Evolutionary conservation across 2,329 filamentous ascomycete genomes (phyloP).

Genomic region (Aspergillus persii): DNA sequence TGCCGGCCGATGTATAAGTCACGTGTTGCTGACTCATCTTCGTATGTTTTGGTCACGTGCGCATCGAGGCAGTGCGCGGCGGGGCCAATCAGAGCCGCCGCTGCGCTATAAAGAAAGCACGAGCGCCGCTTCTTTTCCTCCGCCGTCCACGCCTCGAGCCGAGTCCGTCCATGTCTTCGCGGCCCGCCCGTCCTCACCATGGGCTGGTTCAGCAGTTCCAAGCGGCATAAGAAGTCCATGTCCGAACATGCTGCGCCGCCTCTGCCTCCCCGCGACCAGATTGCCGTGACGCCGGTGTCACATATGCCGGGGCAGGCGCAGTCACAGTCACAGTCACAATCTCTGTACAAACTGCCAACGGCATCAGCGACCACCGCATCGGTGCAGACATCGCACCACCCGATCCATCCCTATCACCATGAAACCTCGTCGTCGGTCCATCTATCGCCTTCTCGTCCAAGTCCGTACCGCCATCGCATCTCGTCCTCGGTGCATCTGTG

Average conservation of each 20-base stretch:
- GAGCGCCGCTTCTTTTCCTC: neutral
- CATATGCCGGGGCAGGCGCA: neutral
- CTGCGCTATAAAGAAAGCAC: neutral
- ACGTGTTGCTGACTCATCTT: too few species aligned
- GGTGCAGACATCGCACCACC: neutral
- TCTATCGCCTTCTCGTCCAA: neutral
- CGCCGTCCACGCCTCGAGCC: neutral
- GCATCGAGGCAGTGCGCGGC: neutral
- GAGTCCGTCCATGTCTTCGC: neutral
- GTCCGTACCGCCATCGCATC: neutral
- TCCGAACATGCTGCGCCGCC: neutral
- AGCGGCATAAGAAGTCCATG: neutral
- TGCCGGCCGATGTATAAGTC: too few species aligned
- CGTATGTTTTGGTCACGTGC: neutral
- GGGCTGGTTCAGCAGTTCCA: neutral
- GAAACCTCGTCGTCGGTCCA: neutral
- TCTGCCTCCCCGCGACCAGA: neutral
- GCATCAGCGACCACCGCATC: neutral
- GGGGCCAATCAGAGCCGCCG: neutral
- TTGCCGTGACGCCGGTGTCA: neutral
- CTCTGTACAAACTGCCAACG: neutral
- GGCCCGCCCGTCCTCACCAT: neutral
- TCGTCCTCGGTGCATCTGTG: neutral
- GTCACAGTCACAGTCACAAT: neutral
- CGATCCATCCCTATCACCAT: neutral